Conservation (phyloP, 2,329 filamentous ascomycete genomes). For the Cryphonectria parasitica region DNA sequence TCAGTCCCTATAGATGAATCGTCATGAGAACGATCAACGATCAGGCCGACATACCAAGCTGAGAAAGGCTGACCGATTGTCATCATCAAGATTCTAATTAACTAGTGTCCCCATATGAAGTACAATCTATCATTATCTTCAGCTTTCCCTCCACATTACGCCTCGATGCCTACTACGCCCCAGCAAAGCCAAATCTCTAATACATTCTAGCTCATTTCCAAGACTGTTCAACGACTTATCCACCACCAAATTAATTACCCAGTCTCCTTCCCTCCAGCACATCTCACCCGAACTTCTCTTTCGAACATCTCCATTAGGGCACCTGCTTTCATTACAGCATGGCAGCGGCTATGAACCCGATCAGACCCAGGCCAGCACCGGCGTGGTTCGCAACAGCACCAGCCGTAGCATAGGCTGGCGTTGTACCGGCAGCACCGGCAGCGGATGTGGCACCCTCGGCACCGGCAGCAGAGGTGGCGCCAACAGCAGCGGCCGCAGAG, state of each 20-base stretch:
- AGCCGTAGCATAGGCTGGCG: slow-evolving; percentile 27
- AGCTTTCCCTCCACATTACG: slow-evolving; percentile 8
- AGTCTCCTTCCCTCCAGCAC: too few species aligned
- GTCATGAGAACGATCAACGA: not conserved
- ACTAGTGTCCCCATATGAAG: not conserved
- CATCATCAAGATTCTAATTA: not conserved
- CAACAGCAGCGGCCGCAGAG: not conserved
- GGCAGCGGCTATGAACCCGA: slow-evolving; percentile 46
- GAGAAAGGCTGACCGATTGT: too few species aligned
- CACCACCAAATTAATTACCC: not conserved
- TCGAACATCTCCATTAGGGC: slow-evolving; percentile 21
- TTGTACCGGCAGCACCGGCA: not conserved
- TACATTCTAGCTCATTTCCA: not conserved
- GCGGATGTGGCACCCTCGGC: slow-evolving; percentile 7
- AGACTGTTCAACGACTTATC: not conserved
- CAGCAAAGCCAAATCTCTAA: not conserved
- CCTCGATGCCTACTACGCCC: not conserved
- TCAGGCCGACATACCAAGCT: not conserved
- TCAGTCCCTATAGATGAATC: not conserved
- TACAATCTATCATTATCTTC: not conserved
- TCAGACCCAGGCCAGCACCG: slow-evolving; percentile 41
- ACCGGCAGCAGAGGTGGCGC: not conserved
- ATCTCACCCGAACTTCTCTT: too few species aligned
- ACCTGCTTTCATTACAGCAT: slow-evolving; percentile 49
- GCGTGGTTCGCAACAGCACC: slow-evolving; percentile 38